Conservation (phyloP, 1,284 basidiomycete genomes). For the Naganishia liquefaciens region DNA sequence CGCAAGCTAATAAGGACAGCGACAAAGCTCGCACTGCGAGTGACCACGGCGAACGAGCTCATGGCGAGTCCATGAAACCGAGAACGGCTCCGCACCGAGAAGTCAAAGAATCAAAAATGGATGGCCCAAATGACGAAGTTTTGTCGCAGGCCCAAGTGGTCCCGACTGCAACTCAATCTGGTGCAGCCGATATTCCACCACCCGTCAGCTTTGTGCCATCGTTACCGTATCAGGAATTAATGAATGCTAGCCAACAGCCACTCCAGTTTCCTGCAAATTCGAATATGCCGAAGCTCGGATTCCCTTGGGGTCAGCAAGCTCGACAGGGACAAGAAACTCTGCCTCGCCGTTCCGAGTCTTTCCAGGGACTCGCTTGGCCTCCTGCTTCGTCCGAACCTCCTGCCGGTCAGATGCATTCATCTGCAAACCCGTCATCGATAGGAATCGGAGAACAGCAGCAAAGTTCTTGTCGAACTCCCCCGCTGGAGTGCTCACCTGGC, state of each 20-base stretch:
- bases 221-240: not conserved
- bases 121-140: no score
- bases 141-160: no score
- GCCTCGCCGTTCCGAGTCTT: not conserved
- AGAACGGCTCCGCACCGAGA: no score
- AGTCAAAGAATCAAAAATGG: no score
- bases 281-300: not conserved
- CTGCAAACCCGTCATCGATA: not conserved
- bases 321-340: not conserved
- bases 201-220: no score
- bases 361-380: not conserved
- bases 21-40: not conserved
- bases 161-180: no score
- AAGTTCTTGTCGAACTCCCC: not conserved
- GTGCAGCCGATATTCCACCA: no score
- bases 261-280: no score
- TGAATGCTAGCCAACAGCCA: no score
- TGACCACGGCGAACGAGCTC: no score
- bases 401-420: not conserved
- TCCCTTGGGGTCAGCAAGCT: conserved; percentile 13
- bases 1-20: not conserved
- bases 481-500: conserved; percentile 5
- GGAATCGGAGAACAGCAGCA: no score
- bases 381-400: not conserved
- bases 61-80: no score